Conservation (phyloP, 352 stramenopile genomes). For the Globisporangium nodosum region DNA sequence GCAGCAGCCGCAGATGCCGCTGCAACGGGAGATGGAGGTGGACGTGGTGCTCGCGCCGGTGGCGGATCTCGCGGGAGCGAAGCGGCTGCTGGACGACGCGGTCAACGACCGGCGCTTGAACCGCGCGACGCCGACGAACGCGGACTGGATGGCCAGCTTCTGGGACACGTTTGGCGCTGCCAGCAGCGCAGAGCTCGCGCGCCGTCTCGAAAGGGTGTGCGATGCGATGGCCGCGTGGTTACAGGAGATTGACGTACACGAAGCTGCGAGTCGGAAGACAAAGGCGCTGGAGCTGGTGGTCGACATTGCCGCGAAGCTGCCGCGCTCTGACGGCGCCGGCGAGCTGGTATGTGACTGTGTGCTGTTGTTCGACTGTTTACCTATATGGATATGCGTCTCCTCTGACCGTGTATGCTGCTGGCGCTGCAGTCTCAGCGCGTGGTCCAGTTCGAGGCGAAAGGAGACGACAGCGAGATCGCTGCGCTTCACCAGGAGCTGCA, state of each 20-base stretch:
- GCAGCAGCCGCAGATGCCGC: background rate
- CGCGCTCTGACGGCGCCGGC: background rate
- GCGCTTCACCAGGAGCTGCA: conserved; percentile 5
- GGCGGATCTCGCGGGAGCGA: background rate
- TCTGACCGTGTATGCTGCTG: background rate
- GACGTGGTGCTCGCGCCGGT: background rate
- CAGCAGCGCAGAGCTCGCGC: conserved; percentile 23
- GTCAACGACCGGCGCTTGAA: conserved; percentile 21
- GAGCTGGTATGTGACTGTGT: conserved; percentile 9
- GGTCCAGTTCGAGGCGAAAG: background rate
- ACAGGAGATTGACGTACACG: conserved; percentile 6
- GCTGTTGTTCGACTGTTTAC: background rate
- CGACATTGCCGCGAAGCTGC: conserved; percentile 15
- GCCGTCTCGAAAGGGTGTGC: conserved; percentile 30
- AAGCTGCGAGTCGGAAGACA: conserved; percentile 5
- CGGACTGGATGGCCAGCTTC: conserved; percentile 24
- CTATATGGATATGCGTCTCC: background rate
- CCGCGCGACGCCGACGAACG: conserved; percentile 8
- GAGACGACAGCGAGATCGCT: background rate
- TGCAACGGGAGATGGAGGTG: background rate
- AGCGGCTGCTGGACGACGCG: conserved; percentile 13
- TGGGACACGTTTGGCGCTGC: conserved; percentile 26
- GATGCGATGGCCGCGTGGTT: conserved; percentile 34
- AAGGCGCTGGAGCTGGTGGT: conserved; percentile 17
- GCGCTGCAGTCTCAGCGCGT: background rate